Conservation (phyloP, 345 rosid genomes). For the Citrus australasica region DNA sequence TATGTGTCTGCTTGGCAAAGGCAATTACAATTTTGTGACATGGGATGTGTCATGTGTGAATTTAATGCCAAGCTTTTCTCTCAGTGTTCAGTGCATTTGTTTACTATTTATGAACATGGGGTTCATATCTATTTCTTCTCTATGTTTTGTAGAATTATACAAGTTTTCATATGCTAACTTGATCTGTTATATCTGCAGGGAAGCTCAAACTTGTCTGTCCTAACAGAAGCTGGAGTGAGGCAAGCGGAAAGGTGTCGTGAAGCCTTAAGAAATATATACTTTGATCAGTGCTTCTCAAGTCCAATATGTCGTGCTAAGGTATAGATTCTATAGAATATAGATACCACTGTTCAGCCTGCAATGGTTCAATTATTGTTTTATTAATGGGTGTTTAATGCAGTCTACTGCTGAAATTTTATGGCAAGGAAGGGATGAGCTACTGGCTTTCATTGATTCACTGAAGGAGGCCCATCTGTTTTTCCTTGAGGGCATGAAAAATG, state of each 20-base stretch:
- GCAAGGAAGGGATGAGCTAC: slow-evolving; percentile 51
- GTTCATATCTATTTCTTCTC: not conserved
- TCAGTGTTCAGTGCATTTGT: not conserved
- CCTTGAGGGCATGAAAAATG: slow-evolving; percentile 78
- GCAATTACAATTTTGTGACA: not conserved
- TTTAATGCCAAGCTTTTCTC: not conserved
- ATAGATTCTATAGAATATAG: not conserved
- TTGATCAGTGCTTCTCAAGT: slow-evolving; percentile 56
- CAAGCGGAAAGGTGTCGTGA: slow-evolving; percentile 55
- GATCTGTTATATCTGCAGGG: slow-evolving; percentile 29
- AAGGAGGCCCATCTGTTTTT: slow-evolving; percentile 57
- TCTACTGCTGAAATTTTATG: slow-evolving; percentile 58
- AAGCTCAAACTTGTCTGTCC: slow-evolving; percentile 58
- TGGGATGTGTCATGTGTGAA: not conserved
- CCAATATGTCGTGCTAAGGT: slow-evolving; percentile 73
- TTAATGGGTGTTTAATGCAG: slow-evolving; percentile 29
- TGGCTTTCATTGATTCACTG: slow-evolving; percentile 60
- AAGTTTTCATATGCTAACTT: not conserved
- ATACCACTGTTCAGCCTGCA: not conserved
- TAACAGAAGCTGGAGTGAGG: slow-evolving; percentile 56
- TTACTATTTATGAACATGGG: not conserved
- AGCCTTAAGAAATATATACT: slow-evolving; percentile 41
- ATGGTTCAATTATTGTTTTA: not conserved
- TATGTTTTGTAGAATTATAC: not conserved
- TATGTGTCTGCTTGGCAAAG: not conserved